Conservation (phyloP, 306 rosid species). For the Sphenostylis stenocarpa region DNA sequence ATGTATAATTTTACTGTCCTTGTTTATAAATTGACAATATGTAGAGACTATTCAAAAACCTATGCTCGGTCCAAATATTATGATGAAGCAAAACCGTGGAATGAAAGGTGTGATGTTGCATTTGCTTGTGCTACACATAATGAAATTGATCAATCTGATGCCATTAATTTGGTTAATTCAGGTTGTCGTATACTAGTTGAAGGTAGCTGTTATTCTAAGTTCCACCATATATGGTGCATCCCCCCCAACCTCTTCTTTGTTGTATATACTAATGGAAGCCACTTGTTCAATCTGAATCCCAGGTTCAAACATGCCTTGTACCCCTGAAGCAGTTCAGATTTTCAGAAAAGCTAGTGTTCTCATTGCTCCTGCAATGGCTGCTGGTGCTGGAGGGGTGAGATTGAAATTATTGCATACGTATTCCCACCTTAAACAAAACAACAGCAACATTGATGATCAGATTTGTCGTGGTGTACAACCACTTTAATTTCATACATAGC, state of each 20-base stretch:
- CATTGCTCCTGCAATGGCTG: conserved; percentile 98
- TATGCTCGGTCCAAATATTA: conserved; percentile 95
- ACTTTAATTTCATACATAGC: neutral
- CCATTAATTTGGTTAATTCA: conserved; percentile 82
- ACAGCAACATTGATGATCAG: neutral
- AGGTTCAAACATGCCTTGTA: conserved; percentile 99
- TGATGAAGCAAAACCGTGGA: conserved; percentile 97
- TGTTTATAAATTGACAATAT: conserved; percentile 36
- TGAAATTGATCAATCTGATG: conserved; percentile 92
- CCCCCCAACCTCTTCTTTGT: neutral
- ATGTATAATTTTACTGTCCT: conserved; percentile 27
- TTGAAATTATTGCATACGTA: neutral
- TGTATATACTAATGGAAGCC: conserved; percentile 21
- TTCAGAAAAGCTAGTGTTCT: conserved; percentile 87
- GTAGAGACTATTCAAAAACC: conserved; percentile 96
- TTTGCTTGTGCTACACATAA: conserved; percentile 97
- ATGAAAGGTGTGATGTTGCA: conserved; percentile 89
- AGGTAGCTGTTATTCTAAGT: conserved; percentile 54
- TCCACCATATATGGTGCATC: neutral
- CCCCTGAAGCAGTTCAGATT: conserved; percentile 85
- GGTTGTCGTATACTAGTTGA: conserved; percentile 91
- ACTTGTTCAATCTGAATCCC: conserved; percentile 26
- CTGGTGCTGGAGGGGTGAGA: conserved; percentile 99
- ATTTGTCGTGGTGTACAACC: neutral
- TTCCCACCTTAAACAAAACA: conserved; percentile 8